Evolutionary conservation across 2,329 filamentous ascomycete species (phyloP), one percentile per base, ranked within the genome.

Genomic region (Byssothecium circinans): DNA sequence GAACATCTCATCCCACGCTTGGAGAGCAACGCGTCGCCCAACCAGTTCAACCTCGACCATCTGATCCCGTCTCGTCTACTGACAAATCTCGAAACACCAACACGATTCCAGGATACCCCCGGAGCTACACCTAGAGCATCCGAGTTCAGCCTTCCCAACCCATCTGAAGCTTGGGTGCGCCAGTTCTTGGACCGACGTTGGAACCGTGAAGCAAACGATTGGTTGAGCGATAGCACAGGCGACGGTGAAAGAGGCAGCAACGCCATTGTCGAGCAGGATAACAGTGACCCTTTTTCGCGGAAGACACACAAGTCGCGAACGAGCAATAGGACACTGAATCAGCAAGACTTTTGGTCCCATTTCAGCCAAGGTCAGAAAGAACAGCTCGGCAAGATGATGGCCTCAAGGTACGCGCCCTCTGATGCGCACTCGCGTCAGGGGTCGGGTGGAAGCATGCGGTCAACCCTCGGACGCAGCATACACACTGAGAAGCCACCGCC

Each of bases 121-220:
- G 58, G 56, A 25, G 47, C 51, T 23, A 67, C 64, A 6, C 61
- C 66, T 25, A 64, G 60, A 17, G 58, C 61, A 12, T 54, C 54
- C 22, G 58, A 56, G 18, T 52, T 52, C 38, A 61, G 57, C 22
- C 29, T 39, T 35, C 17, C 40, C 74, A 83, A 63, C 74, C 84
- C 65, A 77, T 81, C 91, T 44, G 87, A 91, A 69, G 87, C 91
- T 75, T 92, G 89, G 89, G 90, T 94, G 57, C 86, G 88, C 51
- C 87, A 89, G 52, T 89, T 91, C 64, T 85, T 89, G n/a, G 81
- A 85, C n/a, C 81, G 82, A 54, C 83, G 86, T 57, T 80, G 79
- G 56, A 80, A 84, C 57, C 82, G 81, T 25, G 88, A 94, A 67
- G 82, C 83, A 56, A 84, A 83, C 52, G 86, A 90, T 71, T 95